Conservation (phyloP, 345 rosid species). For the Hevea brasiliensis region DNA sequence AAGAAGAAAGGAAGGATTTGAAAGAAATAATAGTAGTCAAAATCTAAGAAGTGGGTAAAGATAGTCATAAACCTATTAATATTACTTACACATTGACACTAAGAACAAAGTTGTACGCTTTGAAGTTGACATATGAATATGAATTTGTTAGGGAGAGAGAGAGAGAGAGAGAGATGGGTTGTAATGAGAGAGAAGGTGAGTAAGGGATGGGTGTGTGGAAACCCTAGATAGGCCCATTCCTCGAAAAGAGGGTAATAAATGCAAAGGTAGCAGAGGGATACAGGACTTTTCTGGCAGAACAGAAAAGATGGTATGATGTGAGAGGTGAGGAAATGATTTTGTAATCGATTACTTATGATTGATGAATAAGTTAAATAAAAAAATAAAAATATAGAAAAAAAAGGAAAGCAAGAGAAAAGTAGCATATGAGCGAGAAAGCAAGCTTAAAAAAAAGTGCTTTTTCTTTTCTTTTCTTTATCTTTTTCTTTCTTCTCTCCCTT, state of each 20-base stretch:
- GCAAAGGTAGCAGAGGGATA: slow-evolving; percentile 17
- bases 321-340: slow-evolving; percentile 43
- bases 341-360: slow-evolving; percentile 62
- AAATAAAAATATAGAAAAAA: neutral
- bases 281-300: slow-evolving; percentile 29
- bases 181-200: neutral
- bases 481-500: neutral
- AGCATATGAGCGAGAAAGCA: neutral
- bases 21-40: neutral
- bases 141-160: slow-evolving; percentile 12
- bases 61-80: neutral
- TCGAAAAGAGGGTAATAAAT: slow-evolving; percentile 35
- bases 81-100: neutral
- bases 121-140: slow-evolving; percentile 31
- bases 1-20: neutral
- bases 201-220: slow-evolving; percentile 15
- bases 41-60: neutral
- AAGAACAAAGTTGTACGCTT: slow-evolving; percentile 27
- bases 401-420: neutral
- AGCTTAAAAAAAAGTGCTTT: neutral
- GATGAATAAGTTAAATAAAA: slow-evolving; percentile 1
- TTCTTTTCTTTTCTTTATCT: neutral
- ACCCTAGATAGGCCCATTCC: slow-evolving; percentile 28
- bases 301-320: slow-evolving; percentile 33
- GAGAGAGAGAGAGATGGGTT: slow-evolving; percentile 10